These are phyloP conservation scores for Skeletonema costatum DNA, from an alignment of 108 stramenopile species.

Conservation along the genomic window DNA sequence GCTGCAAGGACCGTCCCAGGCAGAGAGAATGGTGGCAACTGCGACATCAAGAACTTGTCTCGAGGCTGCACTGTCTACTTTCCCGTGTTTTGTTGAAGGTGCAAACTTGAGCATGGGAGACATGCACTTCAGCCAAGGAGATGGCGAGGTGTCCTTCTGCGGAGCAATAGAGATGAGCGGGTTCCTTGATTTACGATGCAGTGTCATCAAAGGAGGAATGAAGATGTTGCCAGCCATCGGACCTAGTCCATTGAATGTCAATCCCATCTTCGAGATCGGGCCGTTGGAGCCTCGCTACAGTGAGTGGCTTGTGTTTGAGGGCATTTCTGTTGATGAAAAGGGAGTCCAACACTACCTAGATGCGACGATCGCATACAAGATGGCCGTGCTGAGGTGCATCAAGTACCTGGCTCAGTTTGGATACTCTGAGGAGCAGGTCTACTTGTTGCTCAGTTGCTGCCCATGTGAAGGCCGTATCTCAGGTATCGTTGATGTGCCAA, in stretches of 20 bases:
- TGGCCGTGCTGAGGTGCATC: slow-evolving; percentile 68
- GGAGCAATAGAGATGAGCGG: slow-evolving; percentile 65
- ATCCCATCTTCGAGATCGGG: slow-evolving; percentile 75
- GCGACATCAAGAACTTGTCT: slow-evolving; percentile 71
- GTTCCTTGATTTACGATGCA: slow-evolving; percentile 60
- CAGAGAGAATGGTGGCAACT: slow-evolving; percentile 73
- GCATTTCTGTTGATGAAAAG: slow-evolving; percentile 67
- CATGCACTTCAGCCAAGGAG: slow-evolving; percentile 74
- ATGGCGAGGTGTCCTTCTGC: slow-evolving; percentile 74
- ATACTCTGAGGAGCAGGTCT: slow-evolving; percentile 69
- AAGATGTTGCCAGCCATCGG: slow-evolving; percentile 63
- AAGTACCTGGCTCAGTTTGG: slow-evolving; percentile 72
- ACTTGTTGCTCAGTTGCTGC: slow-evolving; percentile 54
- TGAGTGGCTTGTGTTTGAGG: slow-evolving; percentile 74
- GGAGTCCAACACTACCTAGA: slow-evolving; percentile 72
- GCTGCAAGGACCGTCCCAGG: slow-evolving; percentile 60
- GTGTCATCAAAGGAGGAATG: slow-evolving; percentile 69
- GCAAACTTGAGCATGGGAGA: slow-evolving; percentile 74
- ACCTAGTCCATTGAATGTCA: slow-evolving; percentile 54
- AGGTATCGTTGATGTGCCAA: slow-evolving; percentile 75
- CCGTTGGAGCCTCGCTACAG: slow-evolving; percentile 73
- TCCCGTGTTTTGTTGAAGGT: slow-evolving; percentile 71
- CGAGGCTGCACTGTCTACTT: slow-evolving; percentile 73
- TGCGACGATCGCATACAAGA: slow-evolving; percentile 74
- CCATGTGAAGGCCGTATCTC: slow-evolving; percentile 72